Base-by-base conservation (phyloP, 2,329 filamentous ascomycete species). In the Aspergillus sp. region DNA sequence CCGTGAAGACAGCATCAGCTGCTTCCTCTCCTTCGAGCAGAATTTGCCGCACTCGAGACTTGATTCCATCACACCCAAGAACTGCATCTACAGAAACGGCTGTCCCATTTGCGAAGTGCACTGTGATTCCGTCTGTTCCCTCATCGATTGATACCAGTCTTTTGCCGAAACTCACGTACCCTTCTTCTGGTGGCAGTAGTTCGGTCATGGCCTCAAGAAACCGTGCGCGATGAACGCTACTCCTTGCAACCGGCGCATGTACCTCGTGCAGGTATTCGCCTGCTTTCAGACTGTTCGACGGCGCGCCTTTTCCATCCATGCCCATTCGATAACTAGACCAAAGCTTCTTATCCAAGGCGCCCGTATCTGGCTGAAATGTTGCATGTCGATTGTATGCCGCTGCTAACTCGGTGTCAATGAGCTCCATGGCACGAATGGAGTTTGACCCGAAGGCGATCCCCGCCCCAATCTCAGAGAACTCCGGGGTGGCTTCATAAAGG, bases 251-350 rank as follows among this genome's bases (percentile, higher is more conserved):
- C 3, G 52, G 13, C 7, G 52, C 52, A 30, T 43, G 52, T 4
- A 43, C 39, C 38, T 55, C 52, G n/a, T 55, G 52, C 23, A 55
- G n/a, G 17, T 55, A 43, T 15, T 55, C 38, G 15, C 52, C 52
- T 3, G 36, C 52, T 8, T 45, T 55, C 8, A 55, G 52, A 3
- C 8, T 17, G 15, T 55, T 55, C 2, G 36, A 41, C 15, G 51
- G 49, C 2, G 23, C 13, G 13, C 15, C 32, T 15, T 15, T 12
- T 9, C 52, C 52, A 39, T 55, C 52, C 52, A 55, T 55, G 4
- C 52, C 52, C 52, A 55, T 55, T n/a, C 52, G 52, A 8, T 55
- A 55, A 19, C 52, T 55, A 15, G 52, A 55, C 52, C 52, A 55
- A 13, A 55, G 52, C 23, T 45, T 55, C n/a, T 17, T 19, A 2